Conservation (phyloP, 1,284 basidiomycete species). For the Trametes versicolor region DNA sequence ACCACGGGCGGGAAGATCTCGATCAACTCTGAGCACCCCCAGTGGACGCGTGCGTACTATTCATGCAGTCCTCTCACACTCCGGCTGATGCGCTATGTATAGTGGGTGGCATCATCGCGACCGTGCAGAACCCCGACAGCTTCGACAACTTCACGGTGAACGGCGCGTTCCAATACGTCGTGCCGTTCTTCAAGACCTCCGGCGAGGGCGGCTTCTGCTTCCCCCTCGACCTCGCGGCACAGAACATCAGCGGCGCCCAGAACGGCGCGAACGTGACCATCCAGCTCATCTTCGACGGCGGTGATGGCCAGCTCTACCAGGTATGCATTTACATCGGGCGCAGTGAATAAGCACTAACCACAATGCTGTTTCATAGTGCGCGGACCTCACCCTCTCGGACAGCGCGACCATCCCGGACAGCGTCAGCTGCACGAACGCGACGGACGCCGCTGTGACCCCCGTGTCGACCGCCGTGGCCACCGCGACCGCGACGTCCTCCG, state of each 20-base stretch:
- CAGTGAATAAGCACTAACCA: neutral
- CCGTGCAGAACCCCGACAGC: slow-evolving; percentile 63
- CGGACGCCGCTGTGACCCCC: slow-evolving; percentile 34
- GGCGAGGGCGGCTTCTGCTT: slow-evolving; percentile 70
- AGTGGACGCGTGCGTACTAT: slow-evolving; percentile 59
- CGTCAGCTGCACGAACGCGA: slow-evolving; percentile 45
- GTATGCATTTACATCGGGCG: slow-evolving; percentile 40
- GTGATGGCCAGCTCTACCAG: slow-evolving; percentile 77
- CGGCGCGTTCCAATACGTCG: slow-evolving; percentile 38
- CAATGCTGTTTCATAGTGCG: slow-evolving; percentile 56
- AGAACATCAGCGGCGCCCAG: slow-evolving; percentile 59
- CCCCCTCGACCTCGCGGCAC: slow-evolving; percentile 61
- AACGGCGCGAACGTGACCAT: slow-evolving; percentile 69
- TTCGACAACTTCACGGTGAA: slow-evolving; percentile 59
- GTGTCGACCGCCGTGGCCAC: slow-evolving; percentile 26
- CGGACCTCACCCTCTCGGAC: slow-evolving; percentile 72
- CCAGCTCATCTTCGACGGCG: slow-evolving; percentile 69
- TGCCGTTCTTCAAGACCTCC: slow-evolving; percentile 60
- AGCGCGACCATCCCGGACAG: slow-evolving; percentile 48
- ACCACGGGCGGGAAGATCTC: slow-evolving; percentile 62
- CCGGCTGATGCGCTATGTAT: slow-evolving; percentile 10
- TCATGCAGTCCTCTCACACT: neutral
- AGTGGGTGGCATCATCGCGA: slow-evolving; percentile 69
- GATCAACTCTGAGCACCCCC: slow-evolving; percentile 66
- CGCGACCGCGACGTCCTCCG: slow-evolving; percentile 28